These are phyloP conservation scores for Salix arbutifolia DNA, from an alignment of 345 rosid species.

Conservation along the genomic window DNA sequence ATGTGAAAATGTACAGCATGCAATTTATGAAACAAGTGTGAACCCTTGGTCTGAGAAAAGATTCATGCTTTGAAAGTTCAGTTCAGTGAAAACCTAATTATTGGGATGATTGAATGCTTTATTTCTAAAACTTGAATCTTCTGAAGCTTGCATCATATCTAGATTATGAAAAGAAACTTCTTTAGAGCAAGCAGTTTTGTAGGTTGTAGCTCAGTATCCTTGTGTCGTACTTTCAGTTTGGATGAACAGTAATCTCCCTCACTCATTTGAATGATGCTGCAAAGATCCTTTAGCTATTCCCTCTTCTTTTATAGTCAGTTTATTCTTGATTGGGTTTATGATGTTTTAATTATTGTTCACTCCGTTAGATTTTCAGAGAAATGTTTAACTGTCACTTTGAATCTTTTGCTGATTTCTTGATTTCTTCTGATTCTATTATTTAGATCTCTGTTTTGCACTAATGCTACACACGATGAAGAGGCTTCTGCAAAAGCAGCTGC, in stretches of 20 bases:
- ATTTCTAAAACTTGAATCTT: neutral
- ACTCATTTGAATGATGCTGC: neutral
- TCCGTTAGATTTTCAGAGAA: neutral
- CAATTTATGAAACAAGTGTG: neutral
- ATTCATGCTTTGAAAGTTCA: neutral
- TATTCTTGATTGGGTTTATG: neutral
- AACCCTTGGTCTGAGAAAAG: neutral
- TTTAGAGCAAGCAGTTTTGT: neutral
- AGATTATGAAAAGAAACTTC: neutral
- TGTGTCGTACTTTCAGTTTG: neutral
- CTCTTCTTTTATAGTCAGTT: neutral
- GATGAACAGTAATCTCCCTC: neutral
- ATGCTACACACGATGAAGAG: conserved; percentile 67
- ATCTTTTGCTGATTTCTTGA: neutral
- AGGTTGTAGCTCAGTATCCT: neutral
- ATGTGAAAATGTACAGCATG: too few relatives aligned
- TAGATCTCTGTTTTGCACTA: conserved; percentile 47
- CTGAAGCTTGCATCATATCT: neutral
- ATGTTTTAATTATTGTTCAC: neutral
- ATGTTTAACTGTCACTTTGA: neutral
- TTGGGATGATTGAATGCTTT: neutral
- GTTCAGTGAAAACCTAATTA: neutral
- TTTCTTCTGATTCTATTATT: neutral
- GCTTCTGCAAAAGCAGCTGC: conserved; percentile 75
- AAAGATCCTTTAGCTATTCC: neutral